A percentile compares a stretch with the other conserved stretches of the same genome.
Evolutionary conservation across 2,329 filamentous ascomycete genomes (phyloP).

Genomic region (Ophiostoma quercus): DNA sequence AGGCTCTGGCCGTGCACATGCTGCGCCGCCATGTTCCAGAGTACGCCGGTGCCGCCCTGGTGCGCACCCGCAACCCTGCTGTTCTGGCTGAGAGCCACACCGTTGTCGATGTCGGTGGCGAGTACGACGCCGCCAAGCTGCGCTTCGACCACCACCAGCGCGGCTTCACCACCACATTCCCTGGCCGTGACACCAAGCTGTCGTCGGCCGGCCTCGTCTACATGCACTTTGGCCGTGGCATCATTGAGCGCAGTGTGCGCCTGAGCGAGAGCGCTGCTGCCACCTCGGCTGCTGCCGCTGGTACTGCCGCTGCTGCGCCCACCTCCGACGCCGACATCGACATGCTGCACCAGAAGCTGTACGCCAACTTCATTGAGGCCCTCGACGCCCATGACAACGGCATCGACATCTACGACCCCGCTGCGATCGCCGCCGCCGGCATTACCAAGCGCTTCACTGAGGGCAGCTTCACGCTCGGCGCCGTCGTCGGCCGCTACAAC

Average conservation of each 20-base stretch:
- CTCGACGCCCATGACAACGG: conserved; percentile 98
- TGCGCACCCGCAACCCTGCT: conserved; percentile 81
- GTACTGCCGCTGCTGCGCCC: conserved; percentile 27
- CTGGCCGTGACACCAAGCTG: conserved; percentile 77
- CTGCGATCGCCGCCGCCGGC: conserved; percentile 56
- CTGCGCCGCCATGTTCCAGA: conserved; percentile 74
- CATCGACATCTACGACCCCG: conserved; percentile 73
- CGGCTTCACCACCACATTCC: conserved; percentile 79
- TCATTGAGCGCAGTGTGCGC: conserved; percentile 63
- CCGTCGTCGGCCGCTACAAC: conserved; percentile 76
- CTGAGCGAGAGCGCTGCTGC: conserved; percentile 37
- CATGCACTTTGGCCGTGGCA: conserved; percentile 84
- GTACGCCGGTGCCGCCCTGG: conserved; percentile 67
- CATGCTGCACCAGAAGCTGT: conserved; percentile 80
- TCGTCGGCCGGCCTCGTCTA: conserved; percentile 92
- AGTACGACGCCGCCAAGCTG: conserved; percentile 71
- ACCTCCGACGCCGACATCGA: conserved; percentile 62
- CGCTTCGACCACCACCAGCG: conserved; percentile 98
- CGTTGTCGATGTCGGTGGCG: conserved; percentile 94
- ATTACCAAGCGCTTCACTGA: conserved; percentile 78
- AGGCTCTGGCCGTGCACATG: conserved; percentile 94
- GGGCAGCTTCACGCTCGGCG: conserved; percentile 76
- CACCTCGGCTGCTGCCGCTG: conserved; percentile 35
- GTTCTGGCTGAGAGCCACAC: conserved; percentile 79
- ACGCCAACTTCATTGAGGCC: conserved; percentile 89